phyloP scores from a whole-genome alignment of 306 rosid species.

The Cucurbita argyrosperma region DNA sequence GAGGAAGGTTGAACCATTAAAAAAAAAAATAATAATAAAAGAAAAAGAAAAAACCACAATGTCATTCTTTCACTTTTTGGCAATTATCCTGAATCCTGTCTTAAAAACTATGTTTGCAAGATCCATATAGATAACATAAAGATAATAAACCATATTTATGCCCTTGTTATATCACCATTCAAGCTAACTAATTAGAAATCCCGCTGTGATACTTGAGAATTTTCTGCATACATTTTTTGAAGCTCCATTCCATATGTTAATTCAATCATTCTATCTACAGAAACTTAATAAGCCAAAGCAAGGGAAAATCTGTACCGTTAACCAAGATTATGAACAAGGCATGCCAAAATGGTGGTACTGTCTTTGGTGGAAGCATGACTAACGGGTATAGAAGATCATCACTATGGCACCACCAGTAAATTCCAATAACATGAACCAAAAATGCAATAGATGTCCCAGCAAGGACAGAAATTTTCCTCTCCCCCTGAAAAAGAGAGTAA shows the following conservation, averaged over 20 bases:
- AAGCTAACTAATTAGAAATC: not conserved
- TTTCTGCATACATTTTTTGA: not conserved
- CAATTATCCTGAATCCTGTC: not conserved
- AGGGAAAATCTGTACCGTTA: constrained; percentile 49
- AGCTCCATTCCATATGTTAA: not conserved
- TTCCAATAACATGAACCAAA: constrained; percentile 49
- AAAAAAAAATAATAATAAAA: not conserved
- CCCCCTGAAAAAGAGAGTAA: constrained; percentile 50
- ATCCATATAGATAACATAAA: not conserved
- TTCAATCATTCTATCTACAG: not conserved
- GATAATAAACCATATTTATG: not conserved
- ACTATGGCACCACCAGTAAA: constrained; percentile 68
- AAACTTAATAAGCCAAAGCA: not conserved
- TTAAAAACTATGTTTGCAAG: not conserved
- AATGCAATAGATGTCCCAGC: constrained; percentile 30
- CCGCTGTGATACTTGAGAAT: not conserved
- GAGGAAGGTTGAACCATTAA: not conserved
- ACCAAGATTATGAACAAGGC: constrained; percentile 71
- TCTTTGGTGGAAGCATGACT: constrained; percentile 69
- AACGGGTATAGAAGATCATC: constrained; percentile 64
- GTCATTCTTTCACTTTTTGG: not conserved
- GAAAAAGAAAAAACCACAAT: not conserved
- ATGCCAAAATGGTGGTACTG: constrained; percentile 73
- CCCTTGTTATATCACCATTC: not conserved
- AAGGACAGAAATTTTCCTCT: constrained; percentile 54